Evolutionary conservation across 2,329 filamentous ascomycete species (phyloP), one percentile per base, ranked within the genome.

Genomic region (Fusarium sublunatum): DNA sequence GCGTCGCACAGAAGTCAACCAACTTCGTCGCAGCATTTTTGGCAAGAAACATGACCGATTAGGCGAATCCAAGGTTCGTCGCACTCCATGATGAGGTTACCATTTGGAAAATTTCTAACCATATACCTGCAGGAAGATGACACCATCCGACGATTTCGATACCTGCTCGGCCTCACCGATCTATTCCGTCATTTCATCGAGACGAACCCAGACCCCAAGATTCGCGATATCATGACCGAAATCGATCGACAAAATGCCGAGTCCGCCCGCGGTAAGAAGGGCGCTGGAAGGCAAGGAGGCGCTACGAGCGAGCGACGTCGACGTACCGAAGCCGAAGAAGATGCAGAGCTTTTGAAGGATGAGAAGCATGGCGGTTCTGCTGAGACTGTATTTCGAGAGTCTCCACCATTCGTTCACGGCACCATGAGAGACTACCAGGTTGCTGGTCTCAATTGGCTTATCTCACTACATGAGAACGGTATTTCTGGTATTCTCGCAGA

Each of bases 121-220:
- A 36, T 13, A 29, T 36, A 9, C 24, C 46, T 60, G 35, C 52
- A 94, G 91, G 94, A 97, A 80, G 92, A 97, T 82, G 94, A 98
- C 73, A 96, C 92, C 1, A 92, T 98, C 73, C 88, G 94, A 69
- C 86, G 95, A 74, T 99, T 99, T 76, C 89, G 93, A 64, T 99
- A 99, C 75, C 86, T 99, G 2, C 86, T 99, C 12, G 96, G 96
- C 25, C 83, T 99, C 48, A 99, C 95, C 13, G 95, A 99, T 73
- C 83, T 99, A 19, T 99, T 99, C 81, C 92, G 96, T 65, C 95
- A 99, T 79, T 99, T 99, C 77, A 99, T 99, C 79, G 93, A 98
- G 74, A 92, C 93, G 8, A 99, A 97, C 73, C 94, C 93, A 6
- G 93, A 99, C 73, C 94, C 95, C 13, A 92, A 91, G 70, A 95